Evolutionary conservation across 805 yeast species (phyloP), one percentile per base, ranked within the genome.

Genomic region (Alloascoidea africana): DNA sequence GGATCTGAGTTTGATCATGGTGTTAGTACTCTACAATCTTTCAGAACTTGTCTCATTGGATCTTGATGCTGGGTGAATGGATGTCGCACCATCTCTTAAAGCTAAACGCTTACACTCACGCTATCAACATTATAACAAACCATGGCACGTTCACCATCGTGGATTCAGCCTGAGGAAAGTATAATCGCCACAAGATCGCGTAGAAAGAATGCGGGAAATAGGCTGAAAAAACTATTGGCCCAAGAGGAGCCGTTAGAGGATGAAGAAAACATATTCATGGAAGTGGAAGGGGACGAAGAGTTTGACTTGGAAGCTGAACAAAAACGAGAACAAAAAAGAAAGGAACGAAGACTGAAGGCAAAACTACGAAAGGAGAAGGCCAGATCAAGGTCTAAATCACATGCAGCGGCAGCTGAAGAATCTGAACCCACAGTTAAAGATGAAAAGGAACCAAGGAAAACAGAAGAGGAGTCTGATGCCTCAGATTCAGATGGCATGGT

Each of bases 161-260:
- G n/a, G n/a, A n/a, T n/a, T n/a, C n/a, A n/a, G n/a, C n/a, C 42
- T 3, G 70, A 63, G 27, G 79, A 76, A 35, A 66, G 72, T 47
- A 64, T 85, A 39, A 79, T 80, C 46, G 73, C 81, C 15, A 78
- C 94, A 2, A 69, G 96, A 43, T 60, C 73, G 42, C 65, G 84
- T 44, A 72, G 98, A 39, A 56, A 85, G 34, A 91, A 89, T 58
- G 98, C 98, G 1, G 98, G 98, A 13, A 79, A 83, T 38, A 65
- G 91, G 39, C 62, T 91, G 52, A 72, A 73, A 48, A 73, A 74
- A 40, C 65, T 91, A 42, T 60, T 91, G 14, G 80, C 75, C 41
- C 66, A 82, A 18, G 94, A 77, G 46, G 81, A 72, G 44, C 78
- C 72, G 35, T 52, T 60, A 11, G 62, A 60, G 13, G 65, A 62